Evolutionary conservation across 768 basidiomycete genomes (phyloP).

Genomic region (Phlebiopsis gigantea): DNA sequence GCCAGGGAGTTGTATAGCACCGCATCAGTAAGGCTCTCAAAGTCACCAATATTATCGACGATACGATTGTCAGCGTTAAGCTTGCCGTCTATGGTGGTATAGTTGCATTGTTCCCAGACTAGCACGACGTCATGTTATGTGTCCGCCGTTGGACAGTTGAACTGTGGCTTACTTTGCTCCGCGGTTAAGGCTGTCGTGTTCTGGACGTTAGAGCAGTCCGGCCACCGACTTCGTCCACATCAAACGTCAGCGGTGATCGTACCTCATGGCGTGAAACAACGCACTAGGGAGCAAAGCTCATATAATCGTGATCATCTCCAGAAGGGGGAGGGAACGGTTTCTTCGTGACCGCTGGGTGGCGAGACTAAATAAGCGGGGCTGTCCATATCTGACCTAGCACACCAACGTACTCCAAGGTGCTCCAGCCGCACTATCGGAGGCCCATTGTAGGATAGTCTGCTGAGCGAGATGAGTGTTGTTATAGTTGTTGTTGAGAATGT

Average conservation of each 20-base stretch:
- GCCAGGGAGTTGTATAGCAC: conserved; percentile 59
- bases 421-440: conserved; percentile 32
- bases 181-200: conserved; percentile 53
- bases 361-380: neutral
- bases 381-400: too few species aligned
- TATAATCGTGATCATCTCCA: conserved; percentile 54
- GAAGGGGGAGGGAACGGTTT: conserved; percentile 45
- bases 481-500: conserved; percentile 39
- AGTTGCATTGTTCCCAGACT: conserved; percentile 59
- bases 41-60: conserved; percentile 50
- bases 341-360: conserved; percentile 38
- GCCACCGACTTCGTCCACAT: conserved; percentile 49
- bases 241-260: neutral
- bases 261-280: conserved; percentile 15
- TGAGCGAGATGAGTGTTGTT: conserved; percentile 41
- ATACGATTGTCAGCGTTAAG: conserved; percentile 61
- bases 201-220: conserved; percentile 51
- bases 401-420: conserved; percentile 51
- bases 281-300: conserved; percentile 71
- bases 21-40: conserved; percentile 51
- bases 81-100: conserved; percentile 48
- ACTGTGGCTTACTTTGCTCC: conserved; percentile 38
- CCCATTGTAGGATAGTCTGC: conserved; percentile 42
- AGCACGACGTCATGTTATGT: neutral
- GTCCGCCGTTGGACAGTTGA: neutral